Evolutionary conservation across 2,329 filamentous ascomycete genomes (phyloP).

Genomic region (Byssoonygena ceratinophila): DNA sequence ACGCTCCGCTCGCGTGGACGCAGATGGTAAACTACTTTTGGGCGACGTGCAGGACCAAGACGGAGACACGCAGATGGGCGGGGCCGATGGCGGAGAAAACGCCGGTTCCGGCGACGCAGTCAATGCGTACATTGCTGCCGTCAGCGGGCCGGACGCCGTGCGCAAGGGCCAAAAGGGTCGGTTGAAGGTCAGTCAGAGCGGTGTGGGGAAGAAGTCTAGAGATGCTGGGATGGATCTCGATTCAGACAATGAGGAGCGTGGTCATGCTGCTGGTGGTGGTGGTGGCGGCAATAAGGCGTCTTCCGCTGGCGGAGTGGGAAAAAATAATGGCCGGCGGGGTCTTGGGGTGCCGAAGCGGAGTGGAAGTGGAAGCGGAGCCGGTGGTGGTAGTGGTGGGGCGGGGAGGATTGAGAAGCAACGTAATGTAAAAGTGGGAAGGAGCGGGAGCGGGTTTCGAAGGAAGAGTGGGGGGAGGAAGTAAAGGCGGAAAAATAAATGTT

Average conservation of each 20-base stretch:
- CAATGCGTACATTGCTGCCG: conserved; percentile 52
- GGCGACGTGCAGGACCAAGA: conserved; percentile 22
- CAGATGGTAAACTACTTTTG: conserved; percentile 38
- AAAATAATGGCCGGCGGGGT: conserved; percentile 19
- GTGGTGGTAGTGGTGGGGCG: conserved; percentile 23
- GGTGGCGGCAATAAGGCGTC: neutral
- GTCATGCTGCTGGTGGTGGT: neutral
- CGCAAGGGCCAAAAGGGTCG: conserved; percentile 50
- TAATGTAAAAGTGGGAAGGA: conserved; percentile 15
- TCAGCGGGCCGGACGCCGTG: conserved; percentile 49
- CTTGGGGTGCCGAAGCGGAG: conserved; percentile 24
- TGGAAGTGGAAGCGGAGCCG: conserved; percentile 20
- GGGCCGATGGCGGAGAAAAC: conserved; percentile 26
- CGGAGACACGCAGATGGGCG: conserved; percentile 36
- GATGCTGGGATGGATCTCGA: conserved; percentile 36
- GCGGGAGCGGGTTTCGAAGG: conserved; percentile 16
- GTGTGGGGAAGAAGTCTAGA: conserved; percentile 30
- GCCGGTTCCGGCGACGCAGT: conserved; percentile 33
- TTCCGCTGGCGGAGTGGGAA: neutral
- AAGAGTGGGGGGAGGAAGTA: conserved; percentile 5
- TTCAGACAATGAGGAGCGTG: conserved; percentile 38
- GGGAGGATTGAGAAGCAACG: conserved; percentile 16
- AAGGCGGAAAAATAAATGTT: neutral
- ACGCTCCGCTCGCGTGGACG: conserved; percentile 34
- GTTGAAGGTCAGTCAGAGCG: conserved; percentile 47